Conservation (phyloP, 176 grass and related monocot genomes). For the Coix lacrymajobi region DNA sequence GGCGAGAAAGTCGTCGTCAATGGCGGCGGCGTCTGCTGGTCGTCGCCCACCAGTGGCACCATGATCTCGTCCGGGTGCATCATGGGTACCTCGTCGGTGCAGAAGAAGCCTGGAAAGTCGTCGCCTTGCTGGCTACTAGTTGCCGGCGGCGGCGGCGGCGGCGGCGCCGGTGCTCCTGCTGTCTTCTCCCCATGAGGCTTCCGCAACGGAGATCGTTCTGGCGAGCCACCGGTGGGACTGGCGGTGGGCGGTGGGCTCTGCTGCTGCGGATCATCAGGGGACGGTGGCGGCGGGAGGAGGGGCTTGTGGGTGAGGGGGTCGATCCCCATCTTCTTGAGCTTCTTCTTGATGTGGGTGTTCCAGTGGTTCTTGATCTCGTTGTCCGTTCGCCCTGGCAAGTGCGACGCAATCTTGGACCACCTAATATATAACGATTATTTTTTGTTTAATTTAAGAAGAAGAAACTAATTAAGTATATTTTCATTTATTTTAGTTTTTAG, state of each 20-base stretch:
- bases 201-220: not conserved
- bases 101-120: slow-evolving; percentile 47
- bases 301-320: slow-evolving; percentile 71
- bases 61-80: slow-evolving; percentile 65
- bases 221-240: not conserved
- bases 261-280: not conserved
- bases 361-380: slow-evolving; percentile 96
- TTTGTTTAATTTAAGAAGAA: no score
- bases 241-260: not conserved
- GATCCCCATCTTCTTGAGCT: slow-evolving; percentile 79
- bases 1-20: not conserved
- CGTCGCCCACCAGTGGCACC: slow-evolving; percentile 14
- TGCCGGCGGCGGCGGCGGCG: not conserved
- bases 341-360: slow-evolving; percentile 92
- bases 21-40: not conserved
- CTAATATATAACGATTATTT: slow-evolving; percentile 31
- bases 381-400: slow-evolving; percentile 54
- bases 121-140: not conserved
- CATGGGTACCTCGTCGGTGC: slow-evolving; percentile 82
- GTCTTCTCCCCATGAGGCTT: not conserved
- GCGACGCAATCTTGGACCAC: slow-evolving; percentile 70
- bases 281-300: not conserved
- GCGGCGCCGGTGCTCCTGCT: not conserved
- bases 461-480: no score
- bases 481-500: no score